Conservation (phyloP, 495 filamentous ascomycete species). For the Echria macrotheca region DNA sequence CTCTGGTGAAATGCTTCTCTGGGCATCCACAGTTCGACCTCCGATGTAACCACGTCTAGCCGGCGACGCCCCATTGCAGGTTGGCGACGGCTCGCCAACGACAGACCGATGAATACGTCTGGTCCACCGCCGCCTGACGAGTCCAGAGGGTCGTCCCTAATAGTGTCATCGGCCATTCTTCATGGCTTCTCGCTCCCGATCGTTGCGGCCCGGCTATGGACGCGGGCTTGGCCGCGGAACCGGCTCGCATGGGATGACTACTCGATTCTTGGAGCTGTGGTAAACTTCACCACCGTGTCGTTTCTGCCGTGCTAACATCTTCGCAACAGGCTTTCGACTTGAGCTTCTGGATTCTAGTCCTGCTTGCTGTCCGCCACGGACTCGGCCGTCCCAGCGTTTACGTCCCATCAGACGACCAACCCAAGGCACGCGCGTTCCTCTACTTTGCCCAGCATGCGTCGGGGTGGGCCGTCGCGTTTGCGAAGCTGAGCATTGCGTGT, state of each 20-base stretch:
- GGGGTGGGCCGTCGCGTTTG: not conserved
- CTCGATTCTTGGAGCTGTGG: not conserved
- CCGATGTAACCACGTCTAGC: too few relatives aligned
- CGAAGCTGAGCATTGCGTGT: not conserved
- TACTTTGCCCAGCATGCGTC: not conserved
- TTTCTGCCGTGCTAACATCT: not conserved
- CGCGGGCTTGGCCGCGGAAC: not conserved
- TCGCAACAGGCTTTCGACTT: not conserved
- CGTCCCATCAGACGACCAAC: not conserved
- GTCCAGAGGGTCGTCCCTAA: not conserved
- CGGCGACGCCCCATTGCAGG: too few relatives aligned
- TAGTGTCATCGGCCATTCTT: not conserved
- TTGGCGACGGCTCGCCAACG: too few relatives aligned
- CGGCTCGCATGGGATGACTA: not conserved
- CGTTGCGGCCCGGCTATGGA: not conserved
- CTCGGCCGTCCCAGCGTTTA: not conserved
- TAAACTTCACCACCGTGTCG: not conserved
- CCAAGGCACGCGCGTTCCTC: not conserved
- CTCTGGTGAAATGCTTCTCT: too few relatives aligned
- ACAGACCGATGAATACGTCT: not conserved
- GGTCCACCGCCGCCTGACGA: not conserved
- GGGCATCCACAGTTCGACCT: too few relatives aligned
- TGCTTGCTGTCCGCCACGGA: not conserved
- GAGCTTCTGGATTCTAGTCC: not conserved
- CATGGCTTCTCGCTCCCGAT: not conserved